Conservation (phyloP, 441 rosid genomes). For the Sinapis alba region DNA sequence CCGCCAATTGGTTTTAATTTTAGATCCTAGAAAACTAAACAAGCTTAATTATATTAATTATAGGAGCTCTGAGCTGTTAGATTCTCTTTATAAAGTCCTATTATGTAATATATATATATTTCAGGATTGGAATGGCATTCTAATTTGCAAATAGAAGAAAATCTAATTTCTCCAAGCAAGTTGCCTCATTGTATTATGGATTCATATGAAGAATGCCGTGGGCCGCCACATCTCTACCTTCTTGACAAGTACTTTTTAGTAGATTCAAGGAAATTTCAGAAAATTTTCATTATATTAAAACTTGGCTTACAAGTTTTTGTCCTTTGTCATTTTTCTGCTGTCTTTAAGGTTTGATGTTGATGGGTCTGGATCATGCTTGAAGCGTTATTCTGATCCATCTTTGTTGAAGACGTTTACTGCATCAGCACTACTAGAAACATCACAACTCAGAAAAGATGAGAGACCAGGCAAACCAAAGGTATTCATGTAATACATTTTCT, state of each 20-base stretch:
- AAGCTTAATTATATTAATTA: not conserved
- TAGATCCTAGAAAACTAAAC: no score
- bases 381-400: slow-evolving; percentile 95
- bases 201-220: slow-evolving; percentile 86
- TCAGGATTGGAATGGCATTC: slow-evolving; percentile 86
- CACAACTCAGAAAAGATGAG: slow-evolving; percentile 44
- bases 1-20: no score
- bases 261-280: not conserved
- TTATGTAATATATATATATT: slow-evolving; percentile 20
- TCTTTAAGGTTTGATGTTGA: slow-evolving; percentile 81
- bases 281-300: not conserved
- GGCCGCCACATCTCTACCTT: slow-evolving; percentile 80
- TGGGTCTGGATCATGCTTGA: slow-evolving; percentile 94
- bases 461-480: slow-evolving; percentile 76
- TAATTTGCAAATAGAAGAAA: slow-evolving; percentile 53
- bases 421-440: slow-evolving; percentile 33
- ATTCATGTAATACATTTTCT: slow-evolving; percentile 3
- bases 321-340: not conserved
- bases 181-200: slow-evolving; percentile 90
- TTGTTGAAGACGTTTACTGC: slow-evolving; percentile 54
- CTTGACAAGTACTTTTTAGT: slow-evolving; percentile 74
- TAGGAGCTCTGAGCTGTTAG: not conserved
- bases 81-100: no score
- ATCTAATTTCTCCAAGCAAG: slow-evolving; percentile 64
- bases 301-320: not conserved